Base-by-base conservation (phyloP, 192 early-diverging fungal genomes). In the Pilobolus umbonatus region DNA sequence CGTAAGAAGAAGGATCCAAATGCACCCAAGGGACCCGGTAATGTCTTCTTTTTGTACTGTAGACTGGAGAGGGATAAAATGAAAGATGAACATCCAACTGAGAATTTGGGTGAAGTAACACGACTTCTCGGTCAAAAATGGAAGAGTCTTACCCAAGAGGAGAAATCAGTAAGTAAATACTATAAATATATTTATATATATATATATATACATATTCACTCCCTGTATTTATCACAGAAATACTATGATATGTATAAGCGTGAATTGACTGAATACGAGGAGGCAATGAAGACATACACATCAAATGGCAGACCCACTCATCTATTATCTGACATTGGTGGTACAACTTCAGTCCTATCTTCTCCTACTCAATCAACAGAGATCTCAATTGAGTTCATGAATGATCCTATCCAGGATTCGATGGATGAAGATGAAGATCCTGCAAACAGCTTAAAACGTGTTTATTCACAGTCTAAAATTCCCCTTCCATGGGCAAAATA, bases 21-120 rank as follows among this genome's bases (percentile, higher is more conserved):
- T 48, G 72, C 72, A 28, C 72, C 72, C 11, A 74, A 74, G 36
- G 50, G 72, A 5, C 72, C 72, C 17, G 64, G 72, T 17, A 74
- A 74, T 46, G 72, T 70, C 3, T 74, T 74, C 30, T 70, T 74
- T 21, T 21, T 74, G 5, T 74, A 66, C 38, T 74, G 72, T 44
- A 32, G 69, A 19, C 36, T 62, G 21, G 67, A 74, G 47, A 63
- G 72, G 22, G 72, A 74, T 25, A 69, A 74, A 46, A 70, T 70
- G 32, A 74, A 69, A 43, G 72, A 74, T 52, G 60, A 74, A 30
- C 57, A 69, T 34, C 62, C 61, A 24, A 61, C 62, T 22, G 69
- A 74, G 45, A 65, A 61, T 39, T 48, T 70, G 5, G 62, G 64
- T 15, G 68, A 71, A 30, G 64, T 74, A 19, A 74, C 72, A 6